These are phyloP conservation scores for Entophlyctis helioformis DNA, from an alignment of 192 early-diverging fungal genomes.

Conservation along the genomic window DNA sequence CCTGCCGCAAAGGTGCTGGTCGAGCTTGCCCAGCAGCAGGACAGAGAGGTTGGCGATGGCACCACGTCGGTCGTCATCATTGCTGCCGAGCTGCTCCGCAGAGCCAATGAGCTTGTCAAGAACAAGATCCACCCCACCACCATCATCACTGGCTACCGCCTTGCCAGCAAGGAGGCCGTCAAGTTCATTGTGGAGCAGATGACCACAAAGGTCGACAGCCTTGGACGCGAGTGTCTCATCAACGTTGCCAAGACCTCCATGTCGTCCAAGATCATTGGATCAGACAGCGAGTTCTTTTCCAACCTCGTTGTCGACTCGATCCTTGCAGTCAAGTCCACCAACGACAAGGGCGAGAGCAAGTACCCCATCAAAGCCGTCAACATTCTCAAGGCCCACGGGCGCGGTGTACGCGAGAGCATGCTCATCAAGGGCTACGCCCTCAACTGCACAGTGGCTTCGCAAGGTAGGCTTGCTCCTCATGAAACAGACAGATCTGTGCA, in stretches of 20 bases:
- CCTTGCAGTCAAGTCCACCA: constrained; percentile 79
- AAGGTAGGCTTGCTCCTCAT: constrained; percentile 35
- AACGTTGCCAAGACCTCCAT: constrained; percentile 98
- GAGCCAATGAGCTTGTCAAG: constrained; percentile 96
- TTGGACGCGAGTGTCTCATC: constrained; percentile 84
- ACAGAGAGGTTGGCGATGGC: constrained; percentile 98
- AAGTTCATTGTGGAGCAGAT: constrained; percentile 96
- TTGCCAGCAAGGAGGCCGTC: constrained; percentile 95
- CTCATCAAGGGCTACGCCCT: constrained; percentile 91
- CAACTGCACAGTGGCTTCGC: constrained; percentile 94
- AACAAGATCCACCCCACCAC: constrained; percentile 99
- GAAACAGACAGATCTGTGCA: no score
- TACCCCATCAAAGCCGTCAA: constrained; percentile 98
- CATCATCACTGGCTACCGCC: constrained; percentile 93
- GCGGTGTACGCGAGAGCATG: constrained; percentile 74
- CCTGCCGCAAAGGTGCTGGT: constrained; percentile 94
- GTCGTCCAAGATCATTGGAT: constrained; percentile 95
- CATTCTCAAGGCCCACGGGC: constrained; percentile 93
- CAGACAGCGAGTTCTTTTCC: constrained; percentile 92
- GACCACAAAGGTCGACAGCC: constrained; percentile 85
- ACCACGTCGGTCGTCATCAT: constrained; percentile 99
- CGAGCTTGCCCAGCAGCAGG: constrained; percentile 98
- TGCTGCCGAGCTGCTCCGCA: constrained; percentile 88
- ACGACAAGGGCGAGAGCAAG: constrained; percentile 70
- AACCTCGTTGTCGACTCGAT: constrained; percentile 91